Conservation (phyloP, 2,329 filamentous ascomycete genomes). For the Nigrospora oryzae region DNA sequence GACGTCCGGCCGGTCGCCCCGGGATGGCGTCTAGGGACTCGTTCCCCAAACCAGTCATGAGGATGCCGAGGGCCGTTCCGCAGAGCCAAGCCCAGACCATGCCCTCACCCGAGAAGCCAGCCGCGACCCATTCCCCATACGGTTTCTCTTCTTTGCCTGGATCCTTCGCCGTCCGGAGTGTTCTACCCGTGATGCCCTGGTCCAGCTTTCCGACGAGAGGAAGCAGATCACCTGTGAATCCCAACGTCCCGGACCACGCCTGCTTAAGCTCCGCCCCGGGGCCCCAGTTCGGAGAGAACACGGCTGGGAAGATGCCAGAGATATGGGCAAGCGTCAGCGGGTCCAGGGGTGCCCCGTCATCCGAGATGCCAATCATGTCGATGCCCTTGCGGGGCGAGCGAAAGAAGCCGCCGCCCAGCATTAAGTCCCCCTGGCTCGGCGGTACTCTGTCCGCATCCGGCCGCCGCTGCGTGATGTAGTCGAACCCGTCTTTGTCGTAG, state of each 20-base stretch:
- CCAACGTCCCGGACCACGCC: conserved; percentile 42
- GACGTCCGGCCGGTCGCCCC: conserved; percentile 25
- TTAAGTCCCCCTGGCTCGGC: conserved; percentile 29
- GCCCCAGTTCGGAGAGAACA: conserved; percentile 31
- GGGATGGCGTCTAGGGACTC: conserved; percentile 16
- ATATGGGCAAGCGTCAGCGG: conserved; percentile 28
- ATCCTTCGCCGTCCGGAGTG: neutral
- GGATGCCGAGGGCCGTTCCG: conserved; percentile 35
- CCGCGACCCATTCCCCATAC: conserved; percentile 40
- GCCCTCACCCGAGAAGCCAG: conserved; percentile 42
- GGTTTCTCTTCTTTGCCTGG: neutral
- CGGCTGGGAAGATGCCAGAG: conserved; percentile 29
- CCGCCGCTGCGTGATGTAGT: conserved; percentile 43
- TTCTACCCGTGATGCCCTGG: conserved; percentile 17
- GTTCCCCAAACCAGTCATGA: conserved; percentile 30
- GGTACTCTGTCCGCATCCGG: conserved; percentile 13
- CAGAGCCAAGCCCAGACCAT: conserved; percentile 47
- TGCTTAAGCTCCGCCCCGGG: conserved; percentile 21
- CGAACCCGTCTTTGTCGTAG: conserved; percentile 32
- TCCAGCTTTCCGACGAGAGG: conserved; percentile 41
- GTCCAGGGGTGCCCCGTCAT: conserved; percentile 31
- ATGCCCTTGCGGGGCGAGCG: conserved; percentile 31
- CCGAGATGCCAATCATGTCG: conserved; percentile 35
- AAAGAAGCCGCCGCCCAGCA: conserved; percentile 45
- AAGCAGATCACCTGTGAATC: conserved; percentile 35